Evolutionary conservation across 345 rosid species (phyloP).

Genomic region (Hypericum perforatum): DNA sequence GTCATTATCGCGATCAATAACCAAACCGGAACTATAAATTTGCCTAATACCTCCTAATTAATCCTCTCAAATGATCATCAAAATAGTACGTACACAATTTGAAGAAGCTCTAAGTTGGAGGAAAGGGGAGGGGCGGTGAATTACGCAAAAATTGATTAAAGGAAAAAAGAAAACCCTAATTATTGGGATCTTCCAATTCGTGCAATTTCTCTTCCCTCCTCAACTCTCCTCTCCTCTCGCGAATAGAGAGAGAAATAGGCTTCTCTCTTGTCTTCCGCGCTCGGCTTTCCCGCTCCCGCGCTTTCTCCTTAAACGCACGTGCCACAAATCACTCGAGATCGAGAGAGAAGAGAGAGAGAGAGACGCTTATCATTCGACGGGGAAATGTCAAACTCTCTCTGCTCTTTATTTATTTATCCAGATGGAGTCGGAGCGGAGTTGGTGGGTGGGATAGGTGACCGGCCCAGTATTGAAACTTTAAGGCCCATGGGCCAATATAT

Average conservation of each 20-base stretch:
- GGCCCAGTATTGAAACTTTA: no score
- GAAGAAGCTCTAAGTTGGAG: neutral
- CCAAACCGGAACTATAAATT: slow-evolving; percentile 39
- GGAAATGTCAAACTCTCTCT: no score
- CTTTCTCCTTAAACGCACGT: neutral
- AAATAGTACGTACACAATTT: neutral
- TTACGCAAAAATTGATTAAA: no score
- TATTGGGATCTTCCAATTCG: slow-evolving; percentile 3
- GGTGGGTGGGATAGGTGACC: no score
- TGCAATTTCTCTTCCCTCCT: slow-evolving; percentile 4
- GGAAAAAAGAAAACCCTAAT: slow-evolving; percentile 13
- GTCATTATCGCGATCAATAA: slow-evolving; percentile 29
- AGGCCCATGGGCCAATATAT: no score
- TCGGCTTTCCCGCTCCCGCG: neutral
- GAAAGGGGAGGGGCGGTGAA: no score
- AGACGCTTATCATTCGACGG: no score
- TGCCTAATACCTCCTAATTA: slow-evolving; percentile 6
- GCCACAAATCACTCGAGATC: neutral
- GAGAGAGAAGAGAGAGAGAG: no score
- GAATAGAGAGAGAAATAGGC: no score
- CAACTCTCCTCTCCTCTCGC: slow-evolving; percentile 9
- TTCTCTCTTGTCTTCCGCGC: neutral
- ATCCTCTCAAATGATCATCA: no score
- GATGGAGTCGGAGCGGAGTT: no score
- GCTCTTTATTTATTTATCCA: no score